Evolutionary conservation across 2,329 filamentous ascomycete genomes (phyloP).

Genomic region (Hymenoscyphus scutula): DNA sequence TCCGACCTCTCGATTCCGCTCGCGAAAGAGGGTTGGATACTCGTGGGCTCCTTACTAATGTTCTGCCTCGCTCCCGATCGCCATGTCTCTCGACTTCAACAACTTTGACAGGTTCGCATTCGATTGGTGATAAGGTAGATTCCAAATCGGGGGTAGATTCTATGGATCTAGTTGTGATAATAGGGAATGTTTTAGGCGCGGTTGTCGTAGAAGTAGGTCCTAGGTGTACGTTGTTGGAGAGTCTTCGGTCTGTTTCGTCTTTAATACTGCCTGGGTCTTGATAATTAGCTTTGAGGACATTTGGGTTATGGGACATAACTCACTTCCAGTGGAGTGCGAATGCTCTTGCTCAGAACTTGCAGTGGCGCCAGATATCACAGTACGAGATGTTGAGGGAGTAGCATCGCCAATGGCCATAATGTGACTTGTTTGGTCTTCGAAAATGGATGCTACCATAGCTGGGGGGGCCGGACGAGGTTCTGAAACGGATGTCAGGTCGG

Average conservation of each 20-base stretch:
- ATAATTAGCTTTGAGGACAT: not conserved
- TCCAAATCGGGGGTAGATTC: not conserved
- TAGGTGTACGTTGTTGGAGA: not conserved
- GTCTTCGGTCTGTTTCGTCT: not conserved
- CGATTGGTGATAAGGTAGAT: not conserved
- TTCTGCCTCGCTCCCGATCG: conserved; percentile 28
- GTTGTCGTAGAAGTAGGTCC: not conserved
- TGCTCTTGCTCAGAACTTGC: not conserved
- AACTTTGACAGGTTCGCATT: not conserved
- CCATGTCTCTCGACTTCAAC: conserved; percentile 20
- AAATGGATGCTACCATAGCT: conserved; percentile 29
- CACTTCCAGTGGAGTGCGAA: not conserved
- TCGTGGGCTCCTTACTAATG: conserved; percentile 23
- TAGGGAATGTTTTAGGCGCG: not conserved
- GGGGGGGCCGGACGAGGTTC: conserved; percentile 6
- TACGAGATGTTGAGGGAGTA: conserved; percentile 6
- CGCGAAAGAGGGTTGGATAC: conserved; percentile 28
- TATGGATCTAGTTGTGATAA: not conserved
- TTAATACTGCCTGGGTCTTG: not conserved
- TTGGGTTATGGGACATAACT: not conserved
- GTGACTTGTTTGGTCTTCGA: conserved; percentile 30
- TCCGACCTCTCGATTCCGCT: conserved; percentile 29
- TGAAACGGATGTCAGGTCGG: conserved; percentile 31
- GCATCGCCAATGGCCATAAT: conserved; percentile 32
- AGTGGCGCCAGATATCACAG: not conserved